Evolutionary conservation across 192 early-diverging fungal species (phyloP).

Genomic region (Rhizophagus sp.): DNA sequence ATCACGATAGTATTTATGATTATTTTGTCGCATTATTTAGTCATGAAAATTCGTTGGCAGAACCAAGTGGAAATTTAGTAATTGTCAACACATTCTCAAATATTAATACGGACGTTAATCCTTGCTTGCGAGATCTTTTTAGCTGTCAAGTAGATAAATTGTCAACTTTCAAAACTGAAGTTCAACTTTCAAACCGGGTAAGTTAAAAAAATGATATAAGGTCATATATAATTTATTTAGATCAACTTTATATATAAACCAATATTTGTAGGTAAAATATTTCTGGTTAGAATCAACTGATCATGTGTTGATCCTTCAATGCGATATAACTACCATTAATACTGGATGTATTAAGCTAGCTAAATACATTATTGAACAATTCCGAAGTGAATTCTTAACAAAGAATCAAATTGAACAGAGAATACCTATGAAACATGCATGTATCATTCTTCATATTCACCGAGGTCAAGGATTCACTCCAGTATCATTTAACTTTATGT

Average conservation of each 20-base stretch:
- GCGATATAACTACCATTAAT: not conserved
- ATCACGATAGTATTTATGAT: not conserved
- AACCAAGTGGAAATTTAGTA: not conserved
- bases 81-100: conserved; percentile 27
- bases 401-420: not conserved
- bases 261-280: not conserved
- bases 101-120: conserved; percentile 12
- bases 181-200: conserved; percentile 1
- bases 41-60: not conserved
- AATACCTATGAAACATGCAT: not conserved
- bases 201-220: not conserved
- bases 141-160: conserved; percentile 8
- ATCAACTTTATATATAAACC: not conserved
- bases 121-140: not conserved
- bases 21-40: not conserved
- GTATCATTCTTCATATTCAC: conserved; percentile 29
- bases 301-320: conserved; percentile 20
- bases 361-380: conserved; percentile 22
- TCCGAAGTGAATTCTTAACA: not conserved
- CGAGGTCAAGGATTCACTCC: conserved; percentile 1
- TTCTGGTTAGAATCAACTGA: conserved; percentile 17
- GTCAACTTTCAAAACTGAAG: conserved; percentile 21
- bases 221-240: not conserved
- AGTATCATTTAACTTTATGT: conserved; percentile 22
- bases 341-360: conserved; percentile 27